Percentiles rank a stretch among this genome's conserved stretches.
Conservation (phyloP, 768 basidiomycete species). For the Hemileccinum impolitum region DNA sequence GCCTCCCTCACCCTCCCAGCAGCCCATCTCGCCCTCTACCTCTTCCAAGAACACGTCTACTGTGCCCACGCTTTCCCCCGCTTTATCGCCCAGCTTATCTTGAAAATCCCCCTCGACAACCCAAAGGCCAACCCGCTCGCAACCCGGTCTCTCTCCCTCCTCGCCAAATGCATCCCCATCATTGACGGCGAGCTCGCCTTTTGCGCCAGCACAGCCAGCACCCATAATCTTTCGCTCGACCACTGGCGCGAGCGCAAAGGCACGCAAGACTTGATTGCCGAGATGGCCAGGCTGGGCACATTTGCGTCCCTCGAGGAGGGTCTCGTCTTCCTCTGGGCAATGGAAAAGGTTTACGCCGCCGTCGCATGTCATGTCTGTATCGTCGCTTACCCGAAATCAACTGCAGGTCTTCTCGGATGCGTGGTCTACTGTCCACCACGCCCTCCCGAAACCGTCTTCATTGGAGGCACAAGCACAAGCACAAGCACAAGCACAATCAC, state of each 20-base stretch:
- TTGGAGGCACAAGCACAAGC: not conserved
- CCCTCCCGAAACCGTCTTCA: not conserved
- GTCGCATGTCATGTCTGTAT: not conserved
- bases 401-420: slow-evolving; percentile 64
- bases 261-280: slow-evolving; percentile 68
- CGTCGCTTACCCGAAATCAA: not conserved
- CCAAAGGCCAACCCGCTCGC: slow-evolving; percentile 5
- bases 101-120: slow-evolving; percentile 46
- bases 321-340: slow-evolving; percentile 72
- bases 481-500: not conserved
- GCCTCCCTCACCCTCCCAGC: slow-evolving; percentile 49
- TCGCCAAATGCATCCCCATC: slow-evolving; percentile 56
- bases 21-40: slow-evolving; percentile 53
- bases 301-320: slow-evolving; percentile 54
- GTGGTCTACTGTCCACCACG: slow-evolving; percentile 50
- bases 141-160: slow-evolving; percentile 40
- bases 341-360: slow-evolving; percentile 56
- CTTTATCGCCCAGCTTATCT: slow-evolving; percentile 64
- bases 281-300: slow-evolving; percentile 55
- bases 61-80: slow-evolving; percentile 71
- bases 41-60: slow-evolving; percentile 72
- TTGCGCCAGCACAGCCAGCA: slow-evolving; percentile 51
- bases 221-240: slow-evolving; percentile 43
- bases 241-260: slow-evolving; percentile 52
- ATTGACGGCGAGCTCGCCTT: slow-evolving; percentile 57